Base-by-base conservation (phyloP, 2,329 filamentous ascomycete genomes). In the Colletotrichum lindemuthianum region DNA sequence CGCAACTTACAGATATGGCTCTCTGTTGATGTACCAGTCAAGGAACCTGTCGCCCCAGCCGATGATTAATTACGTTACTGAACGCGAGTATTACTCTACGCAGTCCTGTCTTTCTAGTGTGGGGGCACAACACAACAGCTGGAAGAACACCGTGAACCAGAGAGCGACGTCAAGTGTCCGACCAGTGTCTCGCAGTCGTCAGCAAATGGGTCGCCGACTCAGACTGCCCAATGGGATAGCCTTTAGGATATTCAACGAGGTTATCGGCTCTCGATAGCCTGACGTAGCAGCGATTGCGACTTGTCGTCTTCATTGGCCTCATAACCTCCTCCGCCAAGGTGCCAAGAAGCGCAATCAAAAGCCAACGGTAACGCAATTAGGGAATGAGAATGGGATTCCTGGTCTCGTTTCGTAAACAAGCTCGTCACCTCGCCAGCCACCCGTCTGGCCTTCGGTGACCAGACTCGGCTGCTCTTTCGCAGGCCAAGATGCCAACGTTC, bases 301-400 rank as follows among this genome's bases (percentile, higher is more conserved):
- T 39, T 37, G n/a, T 6, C 15, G 36, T 32, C 40, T 24, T 11
- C 45, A 63, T 63, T 63, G 63, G 63, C 58, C 34, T 49, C 51
- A 40, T 48, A 24, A n/a, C n/a, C n/a, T n/a, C 24, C 32, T 41
- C 32, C 49, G 58, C 63, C 58, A 63, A 65, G 63, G 37, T 63
- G 58, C 58, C 58, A 65, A 63, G 63, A 15, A 8, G 24, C 41
- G 32, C 11, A 37, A 52, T 57, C 47, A 57, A 48, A 16, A 57
- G 4, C 63, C 47, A 12, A n/a, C 58, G 41, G 51, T 65, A 63
- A 63, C 63, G 63, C 63, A 49, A 65, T 65, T 16, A 41, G 59
- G 63, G 52, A 57, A 43, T 43, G 48, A 13, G 32, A 48, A 52
- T 44, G 58, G 43, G 36, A 48, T 45, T 53, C 49, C 37, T 59